Evolutionary conservation across 768 basidiomycete genomes (phyloP).

Genomic region (Boletus insuetus): DNA sequence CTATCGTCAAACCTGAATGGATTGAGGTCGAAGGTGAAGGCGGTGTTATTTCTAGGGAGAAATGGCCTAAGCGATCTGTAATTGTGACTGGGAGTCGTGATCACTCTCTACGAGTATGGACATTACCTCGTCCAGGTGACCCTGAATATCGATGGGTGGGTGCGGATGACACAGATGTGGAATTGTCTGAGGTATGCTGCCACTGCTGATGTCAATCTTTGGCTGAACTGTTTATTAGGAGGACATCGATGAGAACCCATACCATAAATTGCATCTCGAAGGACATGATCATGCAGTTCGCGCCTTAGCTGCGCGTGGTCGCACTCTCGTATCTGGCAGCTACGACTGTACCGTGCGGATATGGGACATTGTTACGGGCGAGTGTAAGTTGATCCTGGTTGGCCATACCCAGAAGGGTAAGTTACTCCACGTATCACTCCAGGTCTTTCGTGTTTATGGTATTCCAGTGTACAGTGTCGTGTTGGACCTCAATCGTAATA

Average conservation of each 20-base stretch:
- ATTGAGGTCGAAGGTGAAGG: slow-evolving; percentile 68
- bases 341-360: slow-evolving; percentile 95
- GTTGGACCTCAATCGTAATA: slow-evolving; percentile 78
- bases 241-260: slow-evolving; percentile 81
- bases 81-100: slow-evolving; percentile 75
- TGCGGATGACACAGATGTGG: slow-evolving; percentile 57
- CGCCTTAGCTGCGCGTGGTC: slow-evolving; percentile 86
- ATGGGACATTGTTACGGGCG: slow-evolving; percentile 88
- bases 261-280: slow-evolving; percentile 77
- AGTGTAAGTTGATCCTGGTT: slow-evolving; percentile 73
- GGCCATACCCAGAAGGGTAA: slow-evolving; percentile 91
- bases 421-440: slow-evolving; percentile 25
- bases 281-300: slow-evolving; percentile 93
- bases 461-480: slow-evolving; percentile 89
- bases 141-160: slow-evolving; percentile 71
- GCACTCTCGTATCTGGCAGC: slow-evolving; percentile 90
- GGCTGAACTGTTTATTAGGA: slow-evolving; percentile 37
- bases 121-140: slow-evolving; percentile 64
- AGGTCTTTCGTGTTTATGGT: slow-evolving; percentile 5
- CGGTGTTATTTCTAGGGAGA: slow-evolving; percentile 63
- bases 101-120: slow-evolving; percentile 65
- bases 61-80: slow-evolving; percentile 67
- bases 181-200: slow-evolving; percentile 48
- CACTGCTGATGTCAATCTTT: not conserved
- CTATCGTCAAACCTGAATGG: slow-evolving; percentile 92